Conservation (phyloP, 257 asterid genomes). For the Anisodus tanguticus region DNA sequence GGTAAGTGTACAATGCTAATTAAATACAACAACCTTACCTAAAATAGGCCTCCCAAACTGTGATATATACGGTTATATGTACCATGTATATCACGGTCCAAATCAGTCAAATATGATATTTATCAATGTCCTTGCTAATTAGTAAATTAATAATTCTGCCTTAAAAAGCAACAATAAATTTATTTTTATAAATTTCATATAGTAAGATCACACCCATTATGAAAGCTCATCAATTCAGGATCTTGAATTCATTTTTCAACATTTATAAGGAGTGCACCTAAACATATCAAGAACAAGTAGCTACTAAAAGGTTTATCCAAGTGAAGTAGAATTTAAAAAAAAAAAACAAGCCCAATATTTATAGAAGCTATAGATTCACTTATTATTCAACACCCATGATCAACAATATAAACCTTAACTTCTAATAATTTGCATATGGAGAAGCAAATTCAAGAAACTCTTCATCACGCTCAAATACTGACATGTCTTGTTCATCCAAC, state of each 20-base stretch:
- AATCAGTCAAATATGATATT: too few species aligned
- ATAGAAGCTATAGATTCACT: neutral
- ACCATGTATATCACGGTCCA: too few species aligned
- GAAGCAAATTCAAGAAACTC: constrained; percentile 28
- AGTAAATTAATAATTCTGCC: too few species aligned
- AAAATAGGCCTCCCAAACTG: too few species aligned
- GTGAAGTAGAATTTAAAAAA: neutral
- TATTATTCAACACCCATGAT: neutral
- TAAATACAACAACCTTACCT: too few species aligned
- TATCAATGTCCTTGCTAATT: too few species aligned
- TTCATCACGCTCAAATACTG: constrained; percentile 21
- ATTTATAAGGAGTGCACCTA: neutral
- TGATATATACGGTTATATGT: too few species aligned
- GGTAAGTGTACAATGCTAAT: too few species aligned
- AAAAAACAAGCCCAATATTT: neutral
- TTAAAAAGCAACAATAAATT: too few species aligned
- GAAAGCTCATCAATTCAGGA: neutral
- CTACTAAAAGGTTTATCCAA: neutral
- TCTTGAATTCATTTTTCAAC: neutral
- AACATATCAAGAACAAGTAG: neutral
- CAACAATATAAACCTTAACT: neutral
- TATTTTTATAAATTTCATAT: neutral
- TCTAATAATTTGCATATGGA: constrained; percentile 21
- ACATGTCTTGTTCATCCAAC: constrained; percentile 16
- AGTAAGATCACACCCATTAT: neutral